Base-by-base conservation (phyloP, 2,329 filamentous ascomycete species). In the Aspergillus japonicus region DNA sequence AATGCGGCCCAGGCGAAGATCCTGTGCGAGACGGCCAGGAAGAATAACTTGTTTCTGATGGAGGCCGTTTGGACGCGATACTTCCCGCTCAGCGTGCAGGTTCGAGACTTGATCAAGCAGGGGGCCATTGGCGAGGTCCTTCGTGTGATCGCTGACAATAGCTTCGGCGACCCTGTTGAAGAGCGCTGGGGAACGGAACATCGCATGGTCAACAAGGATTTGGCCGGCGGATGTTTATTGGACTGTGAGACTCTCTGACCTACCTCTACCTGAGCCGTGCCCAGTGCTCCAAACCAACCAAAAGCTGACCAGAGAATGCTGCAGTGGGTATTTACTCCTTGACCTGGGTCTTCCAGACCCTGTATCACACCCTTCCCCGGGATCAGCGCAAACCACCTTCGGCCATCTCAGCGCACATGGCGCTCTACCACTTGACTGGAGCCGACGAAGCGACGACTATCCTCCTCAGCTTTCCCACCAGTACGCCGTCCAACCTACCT, bases 31-130 rank as follows among this genome's bases (percentile, higher is more conserved):
- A 87, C 85, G 61, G 92, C 92, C 6, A 85, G 81, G 73, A 82
- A 85, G 70, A 94, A 92, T 82, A 84, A 85, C 61, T 72, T 91
- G 73, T 89, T 90, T 81, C 78, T 94, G 62, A 92, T 93, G 89
- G 90, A 94, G 77, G 91, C 91, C 48, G 91, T 96, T 21, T 96
- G 92, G 92, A 96, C 91, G 39, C 83, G 92, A 60, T 95, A 89
- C 79, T 95, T 96, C 79, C 92, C 92, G 2, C 79, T 96, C 12
- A 93, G 89, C 69, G 85, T 92, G 73, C 86, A 93, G 69, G 77
- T 92, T 23, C 68, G 78, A 16, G 71, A 77, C 12, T 61, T 76
- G 56, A 84, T 88, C 68, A 78, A 79, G 64, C 83, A 87, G 65
- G 87, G 87, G 4, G 80, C 81, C 19, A 85, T 90, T 53, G 86